Conservation (phyloP, 1,284 basidiomycete species). For the Austropuccinia psidii region DNA sequence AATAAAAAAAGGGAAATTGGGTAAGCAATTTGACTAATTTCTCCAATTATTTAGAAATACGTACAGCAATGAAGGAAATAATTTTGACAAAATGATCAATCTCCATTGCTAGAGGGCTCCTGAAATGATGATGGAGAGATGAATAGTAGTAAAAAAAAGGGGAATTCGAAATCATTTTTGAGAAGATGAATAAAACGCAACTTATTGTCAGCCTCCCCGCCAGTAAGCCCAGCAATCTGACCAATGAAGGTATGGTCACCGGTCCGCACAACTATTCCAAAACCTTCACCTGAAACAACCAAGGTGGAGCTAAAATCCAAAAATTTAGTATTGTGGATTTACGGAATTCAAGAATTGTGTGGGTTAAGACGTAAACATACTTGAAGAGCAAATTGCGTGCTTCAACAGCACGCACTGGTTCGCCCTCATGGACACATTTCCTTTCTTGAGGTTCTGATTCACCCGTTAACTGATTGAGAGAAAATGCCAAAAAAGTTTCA, state of each 20-base stretch:
- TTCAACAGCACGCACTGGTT: slow-evolving; percentile 54
- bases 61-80: slow-evolving; percentile 50
- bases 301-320: slow-evolving; percentile 54
- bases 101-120: slow-evolving; percentile 58
- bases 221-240: slow-evolving; percentile 60
- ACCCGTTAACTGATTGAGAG: slow-evolving; percentile 52
- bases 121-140: background rate
- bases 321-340: too few species aligned
- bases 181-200: too few species aligned
- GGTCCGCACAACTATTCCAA: slow-evolving; percentile 62
- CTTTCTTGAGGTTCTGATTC: slow-evolving; percentile 64
- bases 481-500: background rate
- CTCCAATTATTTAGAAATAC: background rate
- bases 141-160: background rate
- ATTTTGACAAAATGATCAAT: slow-evolving; percentile 57
- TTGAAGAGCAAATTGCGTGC: slow-evolving; percentile 64
- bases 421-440: slow-evolving; percentile 52
- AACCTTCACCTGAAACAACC: slow-evolving; percentile 61
- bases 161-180: too few species aligned
- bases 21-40: background rate
- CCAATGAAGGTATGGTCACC: slow-evolving; percentile 62
- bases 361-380: too few species aligned
- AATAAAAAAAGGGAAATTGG: background rate
- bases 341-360: too few species aligned
- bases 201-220: slow-evolving; percentile 58